Evolutionary conservation across 805 yeast species (phyloP).

Genomic region (Kodamaea kakaduensis): DNA sequence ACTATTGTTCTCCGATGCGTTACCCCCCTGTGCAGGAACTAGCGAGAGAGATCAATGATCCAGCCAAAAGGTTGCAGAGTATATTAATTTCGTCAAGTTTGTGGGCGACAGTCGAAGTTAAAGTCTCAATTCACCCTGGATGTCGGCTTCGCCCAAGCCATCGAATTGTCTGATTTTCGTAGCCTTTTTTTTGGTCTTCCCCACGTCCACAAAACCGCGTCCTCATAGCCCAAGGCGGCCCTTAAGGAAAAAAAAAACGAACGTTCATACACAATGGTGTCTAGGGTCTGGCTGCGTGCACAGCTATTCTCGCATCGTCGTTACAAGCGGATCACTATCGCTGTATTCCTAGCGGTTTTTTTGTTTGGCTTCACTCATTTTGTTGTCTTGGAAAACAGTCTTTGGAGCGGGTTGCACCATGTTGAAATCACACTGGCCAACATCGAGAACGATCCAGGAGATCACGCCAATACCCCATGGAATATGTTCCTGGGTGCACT

Average conservation of each 20-base stretch:
- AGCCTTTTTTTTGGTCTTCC: not conserved
- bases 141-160: too few relatives aligned
- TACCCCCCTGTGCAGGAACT: too few relatives aligned
- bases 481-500: not conserved
- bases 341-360: conserved; percentile 1
- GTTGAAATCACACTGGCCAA: conserved; percentile 5
- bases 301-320: conserved; percentile 6
- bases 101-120: too few relatives aligned
- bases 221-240: conserved; percentile 2
- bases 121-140: too few relatives aligned
- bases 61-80: too few relatives aligned
- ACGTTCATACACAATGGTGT: not conserved
- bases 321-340: conserved; percentile 6
- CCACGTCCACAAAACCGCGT: conserved; percentile 4
- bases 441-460: conserved; percentile 1
- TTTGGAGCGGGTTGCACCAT: conserved; percentile 6
- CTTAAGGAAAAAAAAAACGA: conserved; percentile 1
- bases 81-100: too few relatives aligned
- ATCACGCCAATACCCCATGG: not conserved
- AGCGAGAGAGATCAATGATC: too few relatives aligned
- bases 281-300: conserved; percentile 4
- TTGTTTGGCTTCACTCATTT: conserved; percentile 7
- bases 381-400: conserved; percentile 3
- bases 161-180: too few relatives aligned
- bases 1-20: too few relatives aligned